phyloP scores from a whole-genome alignment of 345 rosid species.

The Eucalyptus cloeziana region DNA sequence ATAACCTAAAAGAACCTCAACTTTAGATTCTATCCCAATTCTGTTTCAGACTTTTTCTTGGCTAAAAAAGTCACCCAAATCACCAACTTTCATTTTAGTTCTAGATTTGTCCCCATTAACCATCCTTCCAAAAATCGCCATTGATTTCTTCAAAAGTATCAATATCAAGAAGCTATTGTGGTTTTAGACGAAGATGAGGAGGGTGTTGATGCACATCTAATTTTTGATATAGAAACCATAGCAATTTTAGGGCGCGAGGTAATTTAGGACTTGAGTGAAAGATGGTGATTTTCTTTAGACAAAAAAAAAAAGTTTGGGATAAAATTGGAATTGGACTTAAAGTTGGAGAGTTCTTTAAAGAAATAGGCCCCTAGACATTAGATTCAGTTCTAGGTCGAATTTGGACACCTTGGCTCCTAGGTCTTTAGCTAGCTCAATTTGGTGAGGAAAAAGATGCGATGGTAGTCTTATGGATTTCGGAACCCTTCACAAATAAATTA shows the following conservation, averaged over 20 bases:
- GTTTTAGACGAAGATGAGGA: not conserved
- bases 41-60: not conserved
- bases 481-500: not conserved
- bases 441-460: not conserved
- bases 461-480: not conserved
- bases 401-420: not conserved
- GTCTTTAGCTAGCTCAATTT: not conserved
- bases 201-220: not conserved
- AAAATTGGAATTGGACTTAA: not conserved
- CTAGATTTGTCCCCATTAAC: not conserved
- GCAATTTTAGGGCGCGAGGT: not conserved
- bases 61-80: not conserved
- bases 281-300: not conserved
- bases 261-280: not conserved
- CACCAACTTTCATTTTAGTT: not conserved
- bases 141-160: not conserved
- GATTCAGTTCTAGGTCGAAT: not conserved
- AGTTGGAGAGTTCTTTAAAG: not conserved
- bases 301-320: not conserved
- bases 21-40: not conserved
- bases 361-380: not conserved
- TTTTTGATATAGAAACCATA: not conserved
- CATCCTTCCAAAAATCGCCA: not conserved
- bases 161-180: not conserved
- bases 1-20: not conserved